Base-by-base conservation (phyloP, 192 early-diverging fungal genomes). In the Chytriomyces sp. region DNA sequence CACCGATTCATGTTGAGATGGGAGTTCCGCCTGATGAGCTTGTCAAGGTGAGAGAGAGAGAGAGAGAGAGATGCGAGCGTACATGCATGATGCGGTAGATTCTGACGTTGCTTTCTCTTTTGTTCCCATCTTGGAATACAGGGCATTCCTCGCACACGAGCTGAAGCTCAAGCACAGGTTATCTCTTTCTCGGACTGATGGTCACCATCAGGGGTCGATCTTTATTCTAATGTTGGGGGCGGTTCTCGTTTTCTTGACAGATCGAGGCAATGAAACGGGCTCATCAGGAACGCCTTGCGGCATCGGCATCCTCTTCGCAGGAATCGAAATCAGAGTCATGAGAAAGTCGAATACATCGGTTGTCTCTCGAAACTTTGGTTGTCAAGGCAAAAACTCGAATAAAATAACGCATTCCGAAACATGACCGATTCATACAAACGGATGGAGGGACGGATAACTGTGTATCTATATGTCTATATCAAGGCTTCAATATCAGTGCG, bases 21-120 rank as follows among this genome's bases (percentile, higher is more conserved):
- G 73, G 73, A 9, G 73, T 75, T 9, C 73, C 73, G 20, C 46
- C 64, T 46, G 73, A 64, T 9, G 73, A 75, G 3, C n/a, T 75
- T 11, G 73, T 75, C 43, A 64, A 26, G 61, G 73, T 75, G 48
- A 48, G 61, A 16, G n/a, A 16, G 43, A 45, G 61, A 16, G n/a
- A 16, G 43, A 45, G 46, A 20, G 6, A 20, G 45, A 45, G 16
- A 13, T 35, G 6, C 18, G 24, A 47, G 11, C 35, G 2, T 35
- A 35, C 1, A 35, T 35, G 35, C 35, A 35, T 35, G 35, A 35
- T 35, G 28, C 28, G 28, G 28, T 35, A 4, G 35, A 35, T 35
- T 35, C 35, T 35, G 35, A 35, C 35, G 2, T 1, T 2, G 35
- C 35, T 35, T 35, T 35, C 35, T 35, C 35, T 35, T 35, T 35